Evolutionary conservation across 1,139 yeast genomes (phyloP), one percentile per base, ranked within the genome.

Genomic region (Debaryomyces subglobosus): DNA sequence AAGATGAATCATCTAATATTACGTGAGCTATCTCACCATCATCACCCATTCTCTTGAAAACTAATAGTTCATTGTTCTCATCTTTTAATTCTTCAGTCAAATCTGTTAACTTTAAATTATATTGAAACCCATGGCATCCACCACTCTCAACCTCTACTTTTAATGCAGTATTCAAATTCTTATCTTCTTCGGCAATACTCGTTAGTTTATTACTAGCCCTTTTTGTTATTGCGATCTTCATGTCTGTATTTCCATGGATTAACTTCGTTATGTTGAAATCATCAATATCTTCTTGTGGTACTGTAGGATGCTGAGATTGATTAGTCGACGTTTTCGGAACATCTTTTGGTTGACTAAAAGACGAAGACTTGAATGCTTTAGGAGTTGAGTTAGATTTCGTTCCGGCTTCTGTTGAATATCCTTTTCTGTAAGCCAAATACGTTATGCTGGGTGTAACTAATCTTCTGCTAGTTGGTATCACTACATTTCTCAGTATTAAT

Each of bases 101-200:
- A 47, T 79, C 78, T 5, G 85, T 77, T 45, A 92, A 74, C 50
- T 83, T 79, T 59, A 94, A 73, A 54, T 86, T 81, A 62, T 94
- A 94, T 66, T 94, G 99, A 68, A 90, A 95, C 25, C 99, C 99
- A 65, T 94, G 99, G 65, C 99, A 95, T 3, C 99, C 99, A 5
- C 99, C 99, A 60, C 96, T 88, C 59, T 92, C 98, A 5, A 95
- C 98, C n/a, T 79, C 72, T 5, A 95, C 81, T 44, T 86, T 74
- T 38, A 94, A 71, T 0, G 89, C 89, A n/a, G 85, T 61, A 43
- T 83, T 71, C 0, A 84, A 80, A 48, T 85, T 79, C 10, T 71
- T 59, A 54, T 91, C 97, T 2, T 72, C 77, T 18, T 66, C 59
- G 13, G 84, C 79, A 13, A 92, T 81, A 10, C 64, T 63, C 27